Conservation (phyloP, 805 yeast genomes). For the Lipomyces sp. region DNA sequence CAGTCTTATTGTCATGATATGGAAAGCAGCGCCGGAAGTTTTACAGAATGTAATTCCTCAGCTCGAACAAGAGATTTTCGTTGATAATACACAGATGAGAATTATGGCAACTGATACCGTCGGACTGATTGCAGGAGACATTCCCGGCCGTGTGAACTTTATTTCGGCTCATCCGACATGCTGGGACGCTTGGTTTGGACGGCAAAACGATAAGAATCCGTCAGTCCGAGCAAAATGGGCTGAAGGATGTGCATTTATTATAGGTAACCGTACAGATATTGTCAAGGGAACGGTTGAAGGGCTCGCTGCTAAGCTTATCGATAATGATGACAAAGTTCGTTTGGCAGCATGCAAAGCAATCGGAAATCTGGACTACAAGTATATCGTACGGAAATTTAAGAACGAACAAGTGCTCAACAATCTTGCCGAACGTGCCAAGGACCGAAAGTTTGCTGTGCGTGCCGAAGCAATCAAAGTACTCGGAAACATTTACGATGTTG, state of each 20-base stretch:
- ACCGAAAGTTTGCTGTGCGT: slow-evolving; percentile 69
- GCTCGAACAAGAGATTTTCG: slow-evolving; percentile 71
- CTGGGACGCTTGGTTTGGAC: slow-evolving; percentile 74
- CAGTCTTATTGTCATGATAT: slow-evolving; percentile 63
- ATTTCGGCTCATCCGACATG: slow-evolving; percentile 54
- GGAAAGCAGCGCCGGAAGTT: slow-evolving; percentile 79
- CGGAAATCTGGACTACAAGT: slow-evolving; percentile 49
- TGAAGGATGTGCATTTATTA: slow-evolving; percentile 56
- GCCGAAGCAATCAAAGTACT: slow-evolving; percentile 59
- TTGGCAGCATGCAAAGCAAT: slow-evolving; percentile 61
- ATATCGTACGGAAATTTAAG: slow-evolving; percentile 56
- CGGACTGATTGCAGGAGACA: slow-evolving; percentile 62
- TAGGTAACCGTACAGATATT: slow-evolving; percentile 52
- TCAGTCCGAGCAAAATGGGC: slow-evolving; percentile 74
- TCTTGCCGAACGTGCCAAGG: slow-evolving; percentile 69
- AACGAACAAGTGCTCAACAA: slow-evolving; percentile 56
- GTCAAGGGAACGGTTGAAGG: slow-evolving; percentile 59
- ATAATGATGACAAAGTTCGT: slow-evolving; percentile 75
- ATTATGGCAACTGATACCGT: slow-evolving; percentile 72
- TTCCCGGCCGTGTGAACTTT: slow-evolving; percentile 61
- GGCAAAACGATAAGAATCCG: slow-evolving; percentile 70
- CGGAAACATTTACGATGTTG: slow-evolving; percentile 60
- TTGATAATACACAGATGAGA: slow-evolving; percentile 69
- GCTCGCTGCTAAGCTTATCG: slow-evolving; percentile 69
- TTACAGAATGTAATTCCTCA: slow-evolving; percentile 76